Conservation (phyloP, 306 rosid genomes). For the Inga oerstediana region DNA sequence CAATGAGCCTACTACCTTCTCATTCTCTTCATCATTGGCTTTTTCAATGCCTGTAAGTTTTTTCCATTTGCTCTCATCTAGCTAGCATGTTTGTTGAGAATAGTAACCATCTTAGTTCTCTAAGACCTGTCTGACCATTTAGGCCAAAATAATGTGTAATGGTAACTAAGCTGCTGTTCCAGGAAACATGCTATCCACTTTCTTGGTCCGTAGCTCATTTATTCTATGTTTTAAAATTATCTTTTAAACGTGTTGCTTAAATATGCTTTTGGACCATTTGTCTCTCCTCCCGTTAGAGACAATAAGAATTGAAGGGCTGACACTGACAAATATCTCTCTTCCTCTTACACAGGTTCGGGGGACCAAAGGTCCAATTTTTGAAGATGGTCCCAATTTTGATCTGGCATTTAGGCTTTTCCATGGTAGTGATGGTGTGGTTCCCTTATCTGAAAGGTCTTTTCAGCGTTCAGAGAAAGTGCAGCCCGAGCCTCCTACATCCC, state of each 20-base stretch:
- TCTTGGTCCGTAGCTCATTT: not conserved
- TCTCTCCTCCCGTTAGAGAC: slow-evolving; percentile 10
- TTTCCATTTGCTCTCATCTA: slow-evolving; percentile 14
- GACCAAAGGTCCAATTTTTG: slow-evolving; percentile 95
- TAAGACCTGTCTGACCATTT: not conserved
- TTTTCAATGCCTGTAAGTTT: slow-evolving; percentile 79
- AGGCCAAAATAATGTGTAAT: slow-evolving; percentile 18
- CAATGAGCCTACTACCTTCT: slow-evolving; percentile 91
- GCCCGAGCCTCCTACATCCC: slow-evolving; percentile 51
- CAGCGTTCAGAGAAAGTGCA: slow-evolving; percentile 54
- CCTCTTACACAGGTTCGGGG: slow-evolving; percentile 62
- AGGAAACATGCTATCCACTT: slow-evolving; percentile 6
- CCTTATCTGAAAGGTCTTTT: slow-evolving; percentile 71
- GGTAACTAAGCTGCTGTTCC: slow-evolving; percentile 22
- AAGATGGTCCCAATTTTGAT: slow-evolving; percentile 97
- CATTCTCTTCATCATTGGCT: slow-evolving; percentile 80
- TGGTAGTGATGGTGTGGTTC: slow-evolving; percentile 95
- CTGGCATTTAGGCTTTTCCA: slow-evolving; percentile 94
- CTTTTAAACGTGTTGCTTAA: not conserved
- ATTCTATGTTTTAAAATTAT: slow-evolving; percentile 2
- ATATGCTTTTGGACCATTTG: not conserved
- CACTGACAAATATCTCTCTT: slow-evolving; percentile 28
- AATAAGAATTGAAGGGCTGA: slow-evolving; percentile 27
- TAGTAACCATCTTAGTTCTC: slow-evolving; percentile 16
- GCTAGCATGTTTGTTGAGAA: slow-evolving; percentile 20